Conservation (phyloP, 164 flowering plant genomes). For the Tetrastigma voinierianum region DNA sequence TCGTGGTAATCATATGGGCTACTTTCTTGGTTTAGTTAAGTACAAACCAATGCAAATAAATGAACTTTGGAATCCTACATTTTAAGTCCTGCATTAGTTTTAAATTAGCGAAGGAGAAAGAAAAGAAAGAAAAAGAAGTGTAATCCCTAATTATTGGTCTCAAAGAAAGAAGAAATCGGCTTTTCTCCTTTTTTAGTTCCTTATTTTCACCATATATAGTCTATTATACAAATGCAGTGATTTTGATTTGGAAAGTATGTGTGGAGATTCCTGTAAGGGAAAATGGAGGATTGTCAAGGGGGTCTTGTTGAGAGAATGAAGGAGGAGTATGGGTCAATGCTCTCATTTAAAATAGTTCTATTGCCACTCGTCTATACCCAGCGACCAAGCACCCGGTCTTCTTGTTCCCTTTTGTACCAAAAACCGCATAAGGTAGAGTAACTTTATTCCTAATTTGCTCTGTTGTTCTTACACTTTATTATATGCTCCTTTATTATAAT, state of each 20-base stretch:
- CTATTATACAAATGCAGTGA: background rate
- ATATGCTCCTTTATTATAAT: too few species aligned
- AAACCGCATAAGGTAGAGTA: conserved; percentile 39
- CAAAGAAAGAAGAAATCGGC: too few species aligned
- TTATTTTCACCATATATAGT: background rate
- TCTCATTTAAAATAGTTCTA: conserved; percentile 40
- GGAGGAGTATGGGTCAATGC: conserved; percentile 53
- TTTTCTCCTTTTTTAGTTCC: background rate
- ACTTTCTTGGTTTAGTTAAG: too few species aligned
- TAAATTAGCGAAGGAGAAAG: too few species aligned
- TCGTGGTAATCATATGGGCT: too few species aligned
- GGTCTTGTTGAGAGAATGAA: conserved; percentile 57
- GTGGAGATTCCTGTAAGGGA: conserved; percentile 52
- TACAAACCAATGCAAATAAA: background rate
- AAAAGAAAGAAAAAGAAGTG: too few species aligned
- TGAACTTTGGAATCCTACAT: background rate
- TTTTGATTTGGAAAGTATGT: conserved; percentile 3
- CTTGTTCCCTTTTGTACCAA: conserved; percentile 17
- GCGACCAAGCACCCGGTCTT: conserved; percentile 33
- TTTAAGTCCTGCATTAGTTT: too few species aligned
- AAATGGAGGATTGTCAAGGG: conserved; percentile 73
- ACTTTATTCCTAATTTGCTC: background rate
- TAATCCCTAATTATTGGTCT: too few species aligned
- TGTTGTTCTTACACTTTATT: too few species aligned
- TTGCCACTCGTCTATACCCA: conserved; percentile 48